Evolutionary conservation across 805 yeast genomes (phyloP), one percentile per base, ranked within the genome.

Genomic region (Candida cerambycidarum): DNA sequence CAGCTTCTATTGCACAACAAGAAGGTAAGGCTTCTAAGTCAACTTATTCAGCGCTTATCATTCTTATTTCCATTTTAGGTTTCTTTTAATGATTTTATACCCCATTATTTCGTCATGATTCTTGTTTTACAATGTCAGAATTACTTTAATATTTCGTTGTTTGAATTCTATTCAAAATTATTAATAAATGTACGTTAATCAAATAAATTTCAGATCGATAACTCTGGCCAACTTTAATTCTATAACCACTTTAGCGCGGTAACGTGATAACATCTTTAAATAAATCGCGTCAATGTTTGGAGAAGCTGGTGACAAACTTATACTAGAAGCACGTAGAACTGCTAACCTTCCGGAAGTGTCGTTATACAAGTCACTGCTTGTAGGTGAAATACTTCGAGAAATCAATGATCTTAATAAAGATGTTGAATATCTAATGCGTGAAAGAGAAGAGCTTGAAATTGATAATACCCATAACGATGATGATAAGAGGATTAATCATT

Each of bases 301-400:
- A 21, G 97, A 90, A 54, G 55, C 78, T 4, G 97, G 92, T 2
- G 78, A 80, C 47, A 92, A 92, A 60, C 76, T 92, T n/a, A 74
- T 87, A 1, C 70, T 80, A 27, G 97, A 93, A 45, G 93, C 97
- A 12, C 85, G 89, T 48, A 71, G 98, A 50, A 69, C 96, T 0
- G 76, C 75, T 45, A 75, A 79, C 16, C 64, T 92, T 24, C 83
- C 82, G 8, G 70, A 67, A 11, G 57, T 86, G 1, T 90, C 97
- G 1, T 64, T 77, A 9, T 89, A 83, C 57, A 86, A 83, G 48
- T 80, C 81, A 15, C 92, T 85, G 16, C 61, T 85, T 5, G 83
- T 90, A 4, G 75, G 85, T 29, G 76, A 76, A 10, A 78, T 90
- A 9, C 61, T 85, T 9, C 78, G 83, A 51, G 99, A 93, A 61